Base-by-base conservation (phyloP, 768 basidiomycete species). In the Leccinum subgranulosum region DNA sequence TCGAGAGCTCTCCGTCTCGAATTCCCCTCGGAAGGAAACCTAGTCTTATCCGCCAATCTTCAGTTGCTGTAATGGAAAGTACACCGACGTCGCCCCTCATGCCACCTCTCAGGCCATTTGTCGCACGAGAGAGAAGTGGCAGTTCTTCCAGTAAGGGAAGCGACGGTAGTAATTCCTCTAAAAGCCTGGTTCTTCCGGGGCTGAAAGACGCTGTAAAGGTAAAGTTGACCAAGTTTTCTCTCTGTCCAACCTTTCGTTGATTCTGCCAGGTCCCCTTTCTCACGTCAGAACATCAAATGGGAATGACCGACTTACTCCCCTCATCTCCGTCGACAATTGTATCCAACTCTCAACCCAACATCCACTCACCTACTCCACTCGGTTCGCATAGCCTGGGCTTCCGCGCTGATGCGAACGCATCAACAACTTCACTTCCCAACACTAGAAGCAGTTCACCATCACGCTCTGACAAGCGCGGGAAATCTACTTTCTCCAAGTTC, bases 191-290 rank as follows among this genome's bases (percentile, higher is more conserved):
- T 25, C 71, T 84, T 0, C 85, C 86, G 2, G 86, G 84, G 3
- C 73, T 90, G 31, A 89, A 85, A 66, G 88, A 91, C 65, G 85
- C 87, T 17, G 71, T 90, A 27, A 90, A 89, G 82, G 88, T 86
- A 68, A 49, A 31, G 21, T 28, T 43, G 49, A 33, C 25, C n/a
- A 6, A 1, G 43, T 27, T 36, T 31, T 6, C 19, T 55, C 23
- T 58, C 31, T 15, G 36, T 34, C 28, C 34, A 34, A 48, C 39
- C 50, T 45, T 41, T 57, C 33, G 25, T 57, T 51, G 9, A 61
- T 51, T 34, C 49, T 15, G 7, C 4, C 56, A 89, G 87, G 81
- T 86, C 45, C 86, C 88, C 1, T 81, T 81, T 12, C 74, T 88
- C 21, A 82, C 85, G 19, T 84, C 85, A 1, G 88, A 88, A 52